These are phyloP conservation scores for Ceratocystis cacaofunesta DNA, from an alignment of 2,329 filamentous ascomycete species.

Conservation along the genomic window DNA sequence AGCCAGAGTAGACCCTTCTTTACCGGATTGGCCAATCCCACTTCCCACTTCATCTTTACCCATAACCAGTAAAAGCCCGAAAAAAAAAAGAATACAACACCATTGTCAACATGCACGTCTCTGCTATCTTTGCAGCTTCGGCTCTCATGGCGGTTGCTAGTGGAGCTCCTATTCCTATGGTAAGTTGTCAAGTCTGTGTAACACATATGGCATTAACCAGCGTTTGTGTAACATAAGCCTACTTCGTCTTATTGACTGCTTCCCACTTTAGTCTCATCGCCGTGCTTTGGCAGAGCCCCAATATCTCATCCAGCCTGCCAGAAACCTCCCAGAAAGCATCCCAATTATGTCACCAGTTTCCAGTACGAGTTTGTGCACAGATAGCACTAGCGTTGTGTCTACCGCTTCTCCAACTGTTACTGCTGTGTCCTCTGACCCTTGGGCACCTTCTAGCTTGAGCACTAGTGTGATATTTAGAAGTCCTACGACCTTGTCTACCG, in stretches of 20 bases:
- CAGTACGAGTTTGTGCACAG: not conserved
- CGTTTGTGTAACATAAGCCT: not conserved
- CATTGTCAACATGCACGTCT: constrained; percentile 13
- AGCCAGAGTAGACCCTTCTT: not conserved
- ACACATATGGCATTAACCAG: not conserved
- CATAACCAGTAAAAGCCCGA: not conserved
- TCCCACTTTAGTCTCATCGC: not conserved
- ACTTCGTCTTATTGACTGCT: not conserved
- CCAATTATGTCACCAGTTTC: not conserved
- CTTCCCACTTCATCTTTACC: not conserved
- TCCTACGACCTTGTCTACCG: not conserved
- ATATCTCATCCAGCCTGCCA: not conserved
- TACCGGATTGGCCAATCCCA: constrained; percentile 12
- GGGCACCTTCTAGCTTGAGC: constrained; percentile 6
- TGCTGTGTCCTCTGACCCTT: not conserved
- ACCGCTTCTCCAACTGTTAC: not conserved
- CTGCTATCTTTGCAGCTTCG: constrained; percentile 9
- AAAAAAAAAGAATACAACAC: constrained; percentile 1
- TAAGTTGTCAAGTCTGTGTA: not conserved
- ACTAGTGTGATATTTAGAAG: constrained; percentile 1
- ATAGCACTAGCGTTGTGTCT: not conserved
- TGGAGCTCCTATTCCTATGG: constrained; percentile 9
- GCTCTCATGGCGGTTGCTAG: constrained; percentile 6
- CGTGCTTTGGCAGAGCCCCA: not conserved
- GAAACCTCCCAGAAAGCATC: not conserved